Evolutionary conservation across 164 flowering plant genomes (phyloP).

Genomic region (Macadamia tetraphylla): DNA sequence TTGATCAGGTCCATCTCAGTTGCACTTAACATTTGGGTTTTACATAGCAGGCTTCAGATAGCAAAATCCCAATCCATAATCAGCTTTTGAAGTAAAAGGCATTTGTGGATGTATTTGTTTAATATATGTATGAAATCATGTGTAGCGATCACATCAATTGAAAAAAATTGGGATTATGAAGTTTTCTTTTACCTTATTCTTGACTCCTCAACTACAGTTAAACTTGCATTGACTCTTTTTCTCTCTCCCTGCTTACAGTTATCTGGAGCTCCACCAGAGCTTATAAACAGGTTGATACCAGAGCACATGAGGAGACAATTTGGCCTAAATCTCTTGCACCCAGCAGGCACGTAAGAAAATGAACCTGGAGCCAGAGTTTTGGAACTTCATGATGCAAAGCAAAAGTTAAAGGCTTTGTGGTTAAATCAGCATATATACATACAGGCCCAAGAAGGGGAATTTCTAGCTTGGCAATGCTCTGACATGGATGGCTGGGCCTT

Average conservation of each 20-base stretch:
- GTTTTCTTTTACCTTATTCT: too few species aligned
- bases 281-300: constrained; percentile 54
- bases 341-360: constrained; percentile 19
- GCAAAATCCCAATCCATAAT: too few species aligned
- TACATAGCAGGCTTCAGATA: too few species aligned
- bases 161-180: too few species aligned
- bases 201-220: too few species aligned
- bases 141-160: too few species aligned
- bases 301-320: constrained; percentile 51
- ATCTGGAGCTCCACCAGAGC: constrained; percentile 59
- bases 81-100: too few species aligned
- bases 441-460: not conserved
- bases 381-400: constrained; percentile 14
- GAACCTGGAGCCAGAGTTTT: constrained; percentile 1
- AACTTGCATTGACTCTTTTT: too few species aligned
- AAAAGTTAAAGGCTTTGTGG: not conserved
- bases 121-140: too few species aligned
- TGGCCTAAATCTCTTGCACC: constrained; percentile 30
- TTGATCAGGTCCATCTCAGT: too few species aligned
- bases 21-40: too few species aligned
- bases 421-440: not conserved
- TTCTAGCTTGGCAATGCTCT: not conserved
- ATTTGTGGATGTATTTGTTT: not conserved
- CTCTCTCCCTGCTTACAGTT: constrained; percentile 29
- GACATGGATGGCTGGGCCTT: not conserved